Evolutionary conservation across 768 basidiomycete genomes (phyloP).

Genomic region (Lyophyllum semitale): DNA sequence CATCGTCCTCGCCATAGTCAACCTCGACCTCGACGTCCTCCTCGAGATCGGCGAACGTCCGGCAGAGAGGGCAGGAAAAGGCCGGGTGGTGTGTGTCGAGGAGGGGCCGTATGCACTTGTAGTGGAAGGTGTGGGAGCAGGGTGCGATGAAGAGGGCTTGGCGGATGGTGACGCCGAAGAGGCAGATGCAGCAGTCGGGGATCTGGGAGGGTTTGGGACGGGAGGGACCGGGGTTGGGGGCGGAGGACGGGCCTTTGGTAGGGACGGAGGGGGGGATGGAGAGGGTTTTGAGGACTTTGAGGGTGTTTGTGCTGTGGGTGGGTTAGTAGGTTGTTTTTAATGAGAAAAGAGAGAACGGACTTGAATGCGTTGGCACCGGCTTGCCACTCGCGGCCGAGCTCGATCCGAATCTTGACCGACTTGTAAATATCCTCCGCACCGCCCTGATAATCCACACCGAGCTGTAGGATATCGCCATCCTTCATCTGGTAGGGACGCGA

Average conservation of each 20-base stretch:
- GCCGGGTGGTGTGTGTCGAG: constrained; percentile 88
- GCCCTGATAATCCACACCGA: constrained; percentile 97
- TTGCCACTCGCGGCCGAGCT: constrained; percentile 91
- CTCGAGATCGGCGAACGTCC: constrained; percentile 93
- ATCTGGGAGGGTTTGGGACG: constrained; percentile 27
- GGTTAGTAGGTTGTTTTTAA: background rate
- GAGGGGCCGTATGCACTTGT: constrained; percentile 95
- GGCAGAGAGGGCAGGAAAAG: constrained; percentile 93
- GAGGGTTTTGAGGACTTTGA: constrained; percentile 81
- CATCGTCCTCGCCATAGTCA: constrained; percentile 27
- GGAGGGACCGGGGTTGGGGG: constrained; percentile 11
- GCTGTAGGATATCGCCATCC: constrained; percentile 95
- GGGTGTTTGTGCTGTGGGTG: constrained; percentile 52
- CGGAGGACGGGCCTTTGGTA: constrained; percentile 12
- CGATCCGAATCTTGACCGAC: constrained; percentile 93
- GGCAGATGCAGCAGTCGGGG: constrained; percentile 92
- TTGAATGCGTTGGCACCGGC: constrained; percentile 90
- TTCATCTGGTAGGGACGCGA: constrained; percentile 76
- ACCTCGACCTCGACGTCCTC: constrained; percentile 80
- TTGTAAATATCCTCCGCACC: constrained; percentile 97
- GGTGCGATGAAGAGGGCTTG: constrained; percentile 98
- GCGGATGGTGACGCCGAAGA: constrained; percentile 89
- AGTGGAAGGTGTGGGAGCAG: constrained; percentile 94
- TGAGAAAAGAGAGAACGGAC: constrained; percentile 30
- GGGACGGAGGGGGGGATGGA: constrained; percentile 36